phyloP scores from a whole-genome alignment of 2,329 filamentous ascomycete genomes.

The Neoascochyta sp. region DNA sequence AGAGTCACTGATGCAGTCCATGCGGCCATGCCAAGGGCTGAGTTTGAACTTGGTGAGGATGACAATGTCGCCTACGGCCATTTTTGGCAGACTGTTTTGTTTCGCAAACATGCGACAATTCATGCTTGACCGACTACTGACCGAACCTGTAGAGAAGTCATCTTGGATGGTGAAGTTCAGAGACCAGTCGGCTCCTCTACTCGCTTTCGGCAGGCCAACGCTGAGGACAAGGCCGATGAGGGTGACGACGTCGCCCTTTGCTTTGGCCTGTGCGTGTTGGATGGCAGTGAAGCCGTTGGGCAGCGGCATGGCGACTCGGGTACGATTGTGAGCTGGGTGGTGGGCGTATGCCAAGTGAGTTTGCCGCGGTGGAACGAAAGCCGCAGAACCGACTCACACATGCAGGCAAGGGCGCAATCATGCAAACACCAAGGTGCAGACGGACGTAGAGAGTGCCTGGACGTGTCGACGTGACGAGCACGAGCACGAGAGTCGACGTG shows the following conservation, averaged over 20 bases:
- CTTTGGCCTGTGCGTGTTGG: constrained; percentile 35
- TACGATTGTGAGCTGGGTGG: too few species aligned
- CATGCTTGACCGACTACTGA: constrained; percentile 16
- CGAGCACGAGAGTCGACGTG: too few species aligned
- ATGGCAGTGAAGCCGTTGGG: constrained; percentile 45
- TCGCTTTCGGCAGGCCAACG: constrained; percentile 50
- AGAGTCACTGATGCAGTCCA: constrained; percentile 11
- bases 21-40: constrained; percentile 12
- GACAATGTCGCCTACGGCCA: constrained; percentile 60
- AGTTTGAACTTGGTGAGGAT: constrained; percentile 48
- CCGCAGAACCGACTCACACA: too few species aligned
- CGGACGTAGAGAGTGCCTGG: too few species aligned
- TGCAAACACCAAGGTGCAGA: too few species aligned
- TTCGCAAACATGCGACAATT: constrained; percentile 25
- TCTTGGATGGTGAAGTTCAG: constrained; percentile 42
- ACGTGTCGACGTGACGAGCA: too few species aligned
- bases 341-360: too few species aligned
- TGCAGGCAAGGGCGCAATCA: too few species aligned
- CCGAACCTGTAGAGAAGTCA: constrained; percentile 18
- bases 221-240: constrained; percentile 71
- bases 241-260: constrained; percentile 42
- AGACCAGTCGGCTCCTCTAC: constrained; percentile 51
- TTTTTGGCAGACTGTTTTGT: constrained; percentile 40
- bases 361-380: constrained; percentile 3
- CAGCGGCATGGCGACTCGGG: too few species aligned